Base-by-base conservation (phyloP, 2,329 filamentous ascomycete genomes). In the Cercospora berteroae region DNA sequence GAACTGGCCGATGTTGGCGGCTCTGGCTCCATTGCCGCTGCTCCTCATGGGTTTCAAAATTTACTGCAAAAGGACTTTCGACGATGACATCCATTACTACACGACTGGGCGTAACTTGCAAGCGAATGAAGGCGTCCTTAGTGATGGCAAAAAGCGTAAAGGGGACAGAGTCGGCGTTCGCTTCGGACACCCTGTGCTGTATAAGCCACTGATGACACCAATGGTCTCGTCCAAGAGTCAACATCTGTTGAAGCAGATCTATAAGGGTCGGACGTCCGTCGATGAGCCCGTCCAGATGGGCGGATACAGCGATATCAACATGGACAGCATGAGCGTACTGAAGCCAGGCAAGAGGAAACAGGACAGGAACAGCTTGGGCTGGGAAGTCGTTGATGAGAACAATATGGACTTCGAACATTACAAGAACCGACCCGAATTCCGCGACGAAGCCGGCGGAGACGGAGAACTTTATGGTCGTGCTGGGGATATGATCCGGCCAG, bases 141-240 rank as follows among this genome's bases (percentile, higher is more conserved):
- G 69, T 1, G 81, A 82, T 67, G 78, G 79, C 67, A 81, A 83
- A 63, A 75, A 76, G 13, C 76, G 80, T 48, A 79, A 77, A 39
- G 87, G 85, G 76, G 93, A 90, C 78, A 90, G 87, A 74, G 86
- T 93, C 64, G 90, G 87, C 67, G 88, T 88, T 25, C 87, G 91
- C 27, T 99, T 97, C 77, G 94, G 93, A 1, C 93, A 99, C 77
- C 95, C 94, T 1, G 93, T 92, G 4, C 84, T 98, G 16, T 97
- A 95, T 82, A 91, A 91, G 79, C 90, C 91, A 3, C 85, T 98
- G 20, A 94, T 94, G 73, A 96, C 93, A 0, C 94, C 94, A 2
- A 97, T 98, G 94, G 94, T 98, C 3, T 90, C 96, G 74, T 90
- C 92, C 63, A 96, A 91, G 79, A 92, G 93, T 2, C 92, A 95